A percentile compares a stretch with the other conserved stretches of the same genome.
Evolutionary conservation across 257 asterid species (phyloP).

Genomic region (Solanum peruvianum): DNA sequence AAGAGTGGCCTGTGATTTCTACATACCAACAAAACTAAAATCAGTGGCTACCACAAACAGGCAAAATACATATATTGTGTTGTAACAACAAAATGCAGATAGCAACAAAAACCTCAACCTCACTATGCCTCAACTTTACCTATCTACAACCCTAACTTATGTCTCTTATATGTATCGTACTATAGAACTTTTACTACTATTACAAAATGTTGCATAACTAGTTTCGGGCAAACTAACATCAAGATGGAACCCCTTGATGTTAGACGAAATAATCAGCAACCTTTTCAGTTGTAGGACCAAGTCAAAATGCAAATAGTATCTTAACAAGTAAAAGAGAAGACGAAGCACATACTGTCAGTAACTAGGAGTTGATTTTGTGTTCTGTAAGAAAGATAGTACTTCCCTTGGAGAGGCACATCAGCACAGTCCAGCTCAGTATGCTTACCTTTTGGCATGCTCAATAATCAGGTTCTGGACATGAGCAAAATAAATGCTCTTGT

Average conservation of each 20-base stretch:
- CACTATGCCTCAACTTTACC: background rate
- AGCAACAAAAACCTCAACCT: background rate
- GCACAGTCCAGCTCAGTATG: background rate
- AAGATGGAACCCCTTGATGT: background rate
- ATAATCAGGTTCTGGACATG: background rate
- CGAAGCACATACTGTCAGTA: background rate
- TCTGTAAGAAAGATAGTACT: background rate
- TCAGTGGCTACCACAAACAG: background rate
- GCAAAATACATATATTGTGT: background rate
- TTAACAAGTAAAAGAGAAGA: background rate
- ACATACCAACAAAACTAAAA: background rate
- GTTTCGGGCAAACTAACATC: background rate
- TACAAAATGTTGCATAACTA: background rate
- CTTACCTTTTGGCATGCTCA: background rate
- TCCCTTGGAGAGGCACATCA: background rate
- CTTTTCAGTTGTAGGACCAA: background rate
- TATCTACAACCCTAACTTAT: background rate
- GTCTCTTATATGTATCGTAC: background rate
- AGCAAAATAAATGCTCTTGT: background rate
- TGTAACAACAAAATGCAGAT: background rate
- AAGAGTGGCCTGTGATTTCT: background rate
- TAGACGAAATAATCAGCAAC: background rate
- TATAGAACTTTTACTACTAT: background rate
- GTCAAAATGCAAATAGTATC: background rate
- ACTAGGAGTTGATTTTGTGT: background rate